Evolutionary conservation across 78 protist species (phyloP).

Genomic region (Monocercomonoides exilis): DNA sequence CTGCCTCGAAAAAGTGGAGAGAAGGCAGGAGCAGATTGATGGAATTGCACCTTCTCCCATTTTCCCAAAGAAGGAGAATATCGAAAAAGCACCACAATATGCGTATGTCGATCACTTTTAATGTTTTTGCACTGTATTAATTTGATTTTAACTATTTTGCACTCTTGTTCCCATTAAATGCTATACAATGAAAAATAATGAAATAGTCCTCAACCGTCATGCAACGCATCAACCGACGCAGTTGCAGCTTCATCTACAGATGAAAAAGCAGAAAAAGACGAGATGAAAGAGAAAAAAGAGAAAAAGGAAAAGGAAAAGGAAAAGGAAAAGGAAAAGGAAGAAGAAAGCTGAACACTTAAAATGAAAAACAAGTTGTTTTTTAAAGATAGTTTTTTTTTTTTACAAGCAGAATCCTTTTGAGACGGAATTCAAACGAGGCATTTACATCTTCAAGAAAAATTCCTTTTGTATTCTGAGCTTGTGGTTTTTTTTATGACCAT

Average conservation of each 20-base stretch:
- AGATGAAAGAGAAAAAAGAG: neutral
- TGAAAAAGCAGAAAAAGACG: conserved; percentile 42
- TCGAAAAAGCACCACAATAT: neutral
- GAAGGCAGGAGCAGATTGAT: conserved; percentile 80
- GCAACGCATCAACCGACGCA: conserved; percentile 32
- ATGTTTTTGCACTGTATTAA: neutral
- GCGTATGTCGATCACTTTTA: neutral
- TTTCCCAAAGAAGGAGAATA: neutral
- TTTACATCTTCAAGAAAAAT: no score
- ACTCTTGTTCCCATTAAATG: no score
- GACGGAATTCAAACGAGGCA: no score
- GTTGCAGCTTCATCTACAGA: neutral
- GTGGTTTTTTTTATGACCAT: no score
- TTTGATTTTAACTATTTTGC: no score
- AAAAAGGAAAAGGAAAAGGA: neutral
- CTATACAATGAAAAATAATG: no score
- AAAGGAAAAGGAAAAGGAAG: neutral
- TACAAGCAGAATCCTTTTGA: no score
- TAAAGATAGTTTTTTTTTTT: no score
- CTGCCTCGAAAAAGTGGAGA: conserved; percentile 70
- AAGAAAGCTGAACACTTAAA: no score
- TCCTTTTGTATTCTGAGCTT: no score
- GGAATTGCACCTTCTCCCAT: neutral
- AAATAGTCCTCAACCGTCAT: conserved; percentile 76
- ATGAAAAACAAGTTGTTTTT: no score